phyloP scores from a whole-genome alignment of 495 filamentous ascomycete species.

The Durotheca rogersii region DNA sequence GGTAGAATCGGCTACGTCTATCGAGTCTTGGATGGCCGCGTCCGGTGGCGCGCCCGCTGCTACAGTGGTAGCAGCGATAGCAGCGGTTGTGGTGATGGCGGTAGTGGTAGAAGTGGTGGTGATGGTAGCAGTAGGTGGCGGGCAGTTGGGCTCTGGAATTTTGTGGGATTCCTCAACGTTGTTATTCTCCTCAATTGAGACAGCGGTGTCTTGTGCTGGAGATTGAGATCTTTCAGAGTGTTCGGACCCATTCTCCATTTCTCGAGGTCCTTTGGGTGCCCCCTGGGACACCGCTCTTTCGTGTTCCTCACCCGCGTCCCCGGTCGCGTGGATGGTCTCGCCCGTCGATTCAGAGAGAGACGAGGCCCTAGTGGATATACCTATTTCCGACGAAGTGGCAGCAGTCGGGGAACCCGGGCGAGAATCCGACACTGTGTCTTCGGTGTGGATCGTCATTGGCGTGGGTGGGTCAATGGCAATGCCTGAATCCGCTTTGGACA shows the following conservation, averaged over 20 bases:
- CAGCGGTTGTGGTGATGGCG: too few relatives aligned
- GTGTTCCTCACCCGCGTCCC: conserved; percentile 22
- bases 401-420: conserved; percentile 51
- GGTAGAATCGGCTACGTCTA: conserved; percentile 13
- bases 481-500: conserved; percentile 43
- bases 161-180: conserved; percentile 24
- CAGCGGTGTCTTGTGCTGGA: conserved; percentile 13
- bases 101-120: too few relatives aligned
- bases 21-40: conserved; percentile 9
- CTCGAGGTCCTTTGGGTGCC: conserved; percentile 6
- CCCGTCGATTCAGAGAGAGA: conserved; percentile 57
- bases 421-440: conserved; percentile 49
- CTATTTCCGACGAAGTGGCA: conserved; percentile 47
- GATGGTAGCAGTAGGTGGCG: too few relatives aligned
- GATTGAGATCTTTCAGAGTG: conserved; percentile 16
- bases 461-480: conserved; percentile 40
- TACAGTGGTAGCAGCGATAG: too few relatives aligned
- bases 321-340: conserved; percentile 45
- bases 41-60: conserved; percentile 13
- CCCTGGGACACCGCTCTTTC: conserved; percentile 3
- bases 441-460: conserved; percentile 31
- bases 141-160: conserved; percentile 15
- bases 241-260: conserved; percentile 2
- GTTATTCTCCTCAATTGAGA: conserved; percentile 10
- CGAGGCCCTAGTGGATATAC: conserved; percentile 55